Base-by-base conservation (phyloP, 2,329 filamentous ascomycete genomes). In the Gliomastix tumulicola region DNA sequence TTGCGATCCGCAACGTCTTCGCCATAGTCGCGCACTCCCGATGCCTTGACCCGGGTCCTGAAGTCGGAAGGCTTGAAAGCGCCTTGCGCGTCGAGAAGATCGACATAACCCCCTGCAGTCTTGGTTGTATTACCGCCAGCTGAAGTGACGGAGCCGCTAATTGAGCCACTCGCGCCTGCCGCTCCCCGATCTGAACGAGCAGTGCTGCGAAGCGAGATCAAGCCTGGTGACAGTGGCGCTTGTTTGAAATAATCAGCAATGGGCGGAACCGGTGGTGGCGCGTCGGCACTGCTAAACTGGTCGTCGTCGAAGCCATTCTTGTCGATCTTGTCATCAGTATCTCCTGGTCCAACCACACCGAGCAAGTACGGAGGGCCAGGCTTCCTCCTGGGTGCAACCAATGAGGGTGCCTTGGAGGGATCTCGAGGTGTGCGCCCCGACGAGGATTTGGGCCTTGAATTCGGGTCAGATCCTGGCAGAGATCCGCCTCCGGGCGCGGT, bases 1-100 rank as follows among this genome's bases (percentile, higher is more conserved):
- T 82, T 82, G 22, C 79, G 65, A 44, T 80, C 75, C 3, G 76
- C 77, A 3, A 82, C 75, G 49, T 81, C 77, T 49, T 83, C 79
- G n/a, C 71, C 77, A 44, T 76, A 80, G 34, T 74, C 68, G 30
- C 66, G 63, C 1, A 61, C 58, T 2, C 74, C 75, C 1, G 70
- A 50, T 2, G 74, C 73, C 37, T 65, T 53, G 4, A 77, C 46
- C 13, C 73, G 62, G 9, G 59, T 57, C 33, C 58, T 56, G 44
- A 77, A 76, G 41, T 74, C 63, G 3, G 62, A 56, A 1, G 66
- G 64, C 20, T 53, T 66, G 27, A 79, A 59, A 19, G 63, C 68
- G 1, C 71, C 71, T 41, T 75, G 70, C 1, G 75, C 76, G 43
- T 80, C 76, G 3, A 80, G 59, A 1, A 81, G 51, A 43, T 80